Evolutionary conservation across 202 grass and related monocot genomes (phyloP).

Genomic region (Zoysia matrella): DNA sequence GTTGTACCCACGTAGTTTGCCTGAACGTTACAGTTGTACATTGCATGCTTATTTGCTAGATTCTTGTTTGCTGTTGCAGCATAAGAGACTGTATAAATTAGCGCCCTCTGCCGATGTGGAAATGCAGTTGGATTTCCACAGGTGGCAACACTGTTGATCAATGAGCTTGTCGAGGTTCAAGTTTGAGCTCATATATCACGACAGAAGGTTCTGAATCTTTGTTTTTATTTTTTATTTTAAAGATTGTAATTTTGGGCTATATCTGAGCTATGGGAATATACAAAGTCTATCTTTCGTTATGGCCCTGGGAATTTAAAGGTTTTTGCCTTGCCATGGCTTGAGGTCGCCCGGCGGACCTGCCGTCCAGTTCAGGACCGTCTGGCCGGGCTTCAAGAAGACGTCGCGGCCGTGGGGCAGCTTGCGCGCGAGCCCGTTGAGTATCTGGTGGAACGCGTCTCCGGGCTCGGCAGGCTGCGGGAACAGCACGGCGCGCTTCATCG

Average conservation of each 20-base stretch:
- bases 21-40: constrained; percentile 34
- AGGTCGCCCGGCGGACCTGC: constrained; percentile 20
- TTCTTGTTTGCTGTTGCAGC: constrained; percentile 41
- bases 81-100: constrained; percentile 58
- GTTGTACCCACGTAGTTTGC: constrained; percentile 65
- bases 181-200: constrained; percentile 39
- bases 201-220: constrained; percentile 26
- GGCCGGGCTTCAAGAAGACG: constrained; percentile 24
- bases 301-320: too few species aligned
- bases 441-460: constrained; percentile 49
- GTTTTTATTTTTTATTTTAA: constrained; percentile 27
- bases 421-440: constrained; percentile 49
- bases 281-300: too few species aligned
- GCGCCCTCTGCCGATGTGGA: constrained; percentile 41
- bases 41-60: constrained; percentile 32
- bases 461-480: constrained; percentile 43
- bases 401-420: constrained; percentile 40
- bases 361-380: constrained; percentile 34
- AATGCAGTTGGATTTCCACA: constrained; percentile 37
- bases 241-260: not conserved
- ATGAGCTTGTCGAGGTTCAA: constrained; percentile 36
- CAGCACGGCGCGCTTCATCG: constrained; percentile 47
- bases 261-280: too few species aligned
- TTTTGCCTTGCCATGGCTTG: constrained; percentile 4
- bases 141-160: constrained; percentile 27